Conservation (phyloP, 2,329 filamentous ascomycete genomes). For the Cadophora luteo-olivacea region DNA sequence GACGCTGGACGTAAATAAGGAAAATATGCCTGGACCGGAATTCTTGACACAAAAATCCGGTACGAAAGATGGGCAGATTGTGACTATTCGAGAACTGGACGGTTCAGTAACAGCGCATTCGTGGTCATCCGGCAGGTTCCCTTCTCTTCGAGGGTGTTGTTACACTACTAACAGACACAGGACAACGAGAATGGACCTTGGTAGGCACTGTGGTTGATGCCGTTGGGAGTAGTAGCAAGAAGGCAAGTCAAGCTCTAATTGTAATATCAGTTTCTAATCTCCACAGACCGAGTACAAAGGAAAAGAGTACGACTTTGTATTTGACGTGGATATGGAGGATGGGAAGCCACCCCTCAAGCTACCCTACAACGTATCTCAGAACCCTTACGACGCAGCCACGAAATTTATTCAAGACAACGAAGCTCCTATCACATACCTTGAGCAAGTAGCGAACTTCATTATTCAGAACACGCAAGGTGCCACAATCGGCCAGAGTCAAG, state of each 20-base stretch:
- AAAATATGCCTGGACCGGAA: constrained; percentile 86
- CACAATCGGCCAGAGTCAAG: constrained; percentile 71
- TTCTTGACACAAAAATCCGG: constrained; percentile 83
- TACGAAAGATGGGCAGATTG: constrained; percentile 95
- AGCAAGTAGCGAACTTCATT: constrained; percentile 93
- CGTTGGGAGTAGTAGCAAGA: constrained; percentile 80
- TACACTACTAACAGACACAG: constrained; percentile 38
- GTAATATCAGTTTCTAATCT: not conserved
- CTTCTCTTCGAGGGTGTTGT: too few relatives aligned
- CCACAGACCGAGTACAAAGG: constrained; percentile 70
- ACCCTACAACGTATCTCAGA: constrained; percentile 92
- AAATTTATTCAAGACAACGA: constrained; percentile 92
- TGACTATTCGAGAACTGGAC: constrained; percentile 85
- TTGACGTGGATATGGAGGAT: constrained; percentile 95
- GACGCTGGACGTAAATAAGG: constrained; percentile 87
- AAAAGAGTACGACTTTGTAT: constrained; percentile 93
- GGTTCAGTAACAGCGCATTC: constrained; percentile 86
- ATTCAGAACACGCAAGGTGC: constrained; percentile 87
- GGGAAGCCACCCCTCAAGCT: constrained; percentile 91
- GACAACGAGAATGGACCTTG: constrained; percentile 78
- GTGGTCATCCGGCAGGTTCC: constrained; percentile 66
- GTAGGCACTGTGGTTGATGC: constrained; percentile 95
- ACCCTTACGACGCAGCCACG: constrained; percentile 88
- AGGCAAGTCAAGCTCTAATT: constrained; percentile 52
- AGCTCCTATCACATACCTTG: constrained; percentile 84